Evolutionary conservation across 495 filamentous ascomycete species (phyloP), one percentile per base, ranked within the genome.

Genomic region (Penicillium cosmopolitanum): DNA sequence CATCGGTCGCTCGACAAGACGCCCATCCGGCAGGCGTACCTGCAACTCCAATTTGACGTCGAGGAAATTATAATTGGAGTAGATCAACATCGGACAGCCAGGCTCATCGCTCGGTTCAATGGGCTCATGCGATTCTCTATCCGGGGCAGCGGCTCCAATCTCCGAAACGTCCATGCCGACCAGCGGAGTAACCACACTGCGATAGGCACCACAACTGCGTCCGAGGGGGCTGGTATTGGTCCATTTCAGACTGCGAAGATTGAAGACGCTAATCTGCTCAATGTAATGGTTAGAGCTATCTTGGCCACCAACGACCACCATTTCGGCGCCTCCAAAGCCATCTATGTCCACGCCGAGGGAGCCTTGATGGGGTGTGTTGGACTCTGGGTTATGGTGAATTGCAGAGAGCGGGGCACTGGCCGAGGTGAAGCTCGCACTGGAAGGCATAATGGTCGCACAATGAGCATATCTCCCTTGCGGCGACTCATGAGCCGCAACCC

Each of bases 201-300:
- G 86, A 69, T 98, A 98, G 3, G 96, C 96, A 55, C 95, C 95
- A 69, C 95, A 98, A 65, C 89, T 94, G 71, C 91, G 88, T 31
- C 91, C 93, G 13, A 98, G 77, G 4, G 87, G 77, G 53, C 87
- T 87, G 8, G 92, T 97, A 23, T 89, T 90, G 4, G 92, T 93
- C 95, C 95, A 98, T 73, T 95, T 96, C 56, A 97, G 73, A 68
- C 92, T 96, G n/a, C 95, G 85, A 31, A 98, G 81, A 63, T 98
- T 98, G 79, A 98, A 98, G 6, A 98, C 92, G 67, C 93, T 97
- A 65, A 98, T 92, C 74, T 98, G 91, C 70, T 98, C 94, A 60
- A 98, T 98, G 65, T 98, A 98, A 68, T 96, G 92, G 68, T 98
- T 98, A n/a, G 89, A 90, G 58, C 89, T 93, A 68, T 98, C 94